These are phyloP conservation scores for Mycena maculata DNA, from an alignment of 768 basidiomycete genomes.

Conservation along the genomic window DNA sequence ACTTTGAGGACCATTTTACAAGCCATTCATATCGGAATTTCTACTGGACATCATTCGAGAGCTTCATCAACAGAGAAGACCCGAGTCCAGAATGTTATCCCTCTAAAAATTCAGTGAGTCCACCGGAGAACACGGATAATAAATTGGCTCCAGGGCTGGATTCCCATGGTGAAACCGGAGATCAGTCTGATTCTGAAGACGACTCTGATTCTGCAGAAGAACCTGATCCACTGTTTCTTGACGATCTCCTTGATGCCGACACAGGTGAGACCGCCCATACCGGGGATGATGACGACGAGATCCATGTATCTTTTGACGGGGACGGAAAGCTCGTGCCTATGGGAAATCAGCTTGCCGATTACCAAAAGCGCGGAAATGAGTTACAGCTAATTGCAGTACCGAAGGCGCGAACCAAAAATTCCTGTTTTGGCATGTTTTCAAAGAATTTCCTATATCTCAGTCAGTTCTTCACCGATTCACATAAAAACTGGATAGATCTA, in stretches of 20 bases:
- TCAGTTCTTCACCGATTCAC: no score
- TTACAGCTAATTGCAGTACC: no score
- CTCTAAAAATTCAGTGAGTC: background rate
- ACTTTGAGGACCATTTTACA: constrained; percentile 44
- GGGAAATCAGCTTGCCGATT: constrained; percentile 40
- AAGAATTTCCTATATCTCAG: no score
- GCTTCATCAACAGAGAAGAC: constrained; percentile 36
- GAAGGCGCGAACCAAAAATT: no score
- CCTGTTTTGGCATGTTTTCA: no score
- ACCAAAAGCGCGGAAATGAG: constrained; percentile 33
- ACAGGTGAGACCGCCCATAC: background rate
- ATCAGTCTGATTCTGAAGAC: constrained; percentile 8
- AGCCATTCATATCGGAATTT: constrained; percentile 41
- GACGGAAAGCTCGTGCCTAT: constrained; percentile 31
- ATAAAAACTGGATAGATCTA: no score
- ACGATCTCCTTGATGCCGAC: constrained; percentile 16
- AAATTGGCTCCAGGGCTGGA: background rate
- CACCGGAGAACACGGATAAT: background rate
- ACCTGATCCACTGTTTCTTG: background rate
- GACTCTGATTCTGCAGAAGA: no score
- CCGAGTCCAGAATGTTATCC: no score
- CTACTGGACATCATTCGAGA: constrained; percentile 37
- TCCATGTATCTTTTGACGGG: constrained; percentile 21
- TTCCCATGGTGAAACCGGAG: background rate
- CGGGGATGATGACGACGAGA: constrained; percentile 28